Percentiles rank a stretch among this genome's conserved stretches.
Evolutionary conservation across 1,284 basidiomycete genomes (phyloP).

Genomic region (Leccinum ponderosum): DNA sequence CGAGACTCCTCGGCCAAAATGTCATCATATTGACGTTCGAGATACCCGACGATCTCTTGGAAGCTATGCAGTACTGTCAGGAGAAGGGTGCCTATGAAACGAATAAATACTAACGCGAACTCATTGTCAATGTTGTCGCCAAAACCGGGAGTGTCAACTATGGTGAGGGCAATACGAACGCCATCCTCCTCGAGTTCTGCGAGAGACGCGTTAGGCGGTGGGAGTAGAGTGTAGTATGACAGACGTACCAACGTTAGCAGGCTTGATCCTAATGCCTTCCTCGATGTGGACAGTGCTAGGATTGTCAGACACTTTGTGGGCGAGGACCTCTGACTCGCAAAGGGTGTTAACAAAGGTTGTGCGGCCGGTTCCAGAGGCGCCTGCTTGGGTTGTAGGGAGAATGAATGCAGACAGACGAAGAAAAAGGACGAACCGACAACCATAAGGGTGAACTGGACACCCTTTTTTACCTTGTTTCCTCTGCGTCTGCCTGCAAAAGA

Average conservation of each 20-base stretch:
- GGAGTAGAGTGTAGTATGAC: background rate
- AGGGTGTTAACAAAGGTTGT: constrained; percentile 99
- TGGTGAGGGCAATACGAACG: constrained; percentile 95
- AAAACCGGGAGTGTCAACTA: constrained; percentile 99
- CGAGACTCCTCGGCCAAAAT: constrained; percentile 98
- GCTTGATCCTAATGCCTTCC: constrained; percentile 95
- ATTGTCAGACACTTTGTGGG: constrained; percentile 85
- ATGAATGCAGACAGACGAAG: background rate
- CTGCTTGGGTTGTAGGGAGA: constrained; percentile 41
- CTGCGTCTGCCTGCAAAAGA: constrained; percentile 84
- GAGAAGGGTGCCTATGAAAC: constrained; percentile 6
- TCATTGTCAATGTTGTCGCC: constrained; percentile 99
- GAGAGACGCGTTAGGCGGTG: constrained; percentile 1
- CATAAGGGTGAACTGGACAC: constrained; percentile 95
- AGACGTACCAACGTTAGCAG: constrained; percentile 85
- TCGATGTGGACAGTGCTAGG: constrained; percentile 93
- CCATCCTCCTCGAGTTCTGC: constrained; percentile 98
- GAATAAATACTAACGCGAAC: constrained; percentile 73
- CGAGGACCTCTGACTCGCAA: constrained; percentile 88
- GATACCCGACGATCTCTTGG: constrained; percentile 94
- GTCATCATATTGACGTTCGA: constrained; percentile 99
- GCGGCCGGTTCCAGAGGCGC: constrained; percentile 93
- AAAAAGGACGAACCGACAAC: constrained; percentile 73
- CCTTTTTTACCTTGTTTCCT: constrained; percentile 96
- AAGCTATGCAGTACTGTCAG: constrained; percentile 55